phyloP scores from a whole-genome alignment of 495 filamentous ascomycete species.

The Talaromyces stipitatus region DNA sequence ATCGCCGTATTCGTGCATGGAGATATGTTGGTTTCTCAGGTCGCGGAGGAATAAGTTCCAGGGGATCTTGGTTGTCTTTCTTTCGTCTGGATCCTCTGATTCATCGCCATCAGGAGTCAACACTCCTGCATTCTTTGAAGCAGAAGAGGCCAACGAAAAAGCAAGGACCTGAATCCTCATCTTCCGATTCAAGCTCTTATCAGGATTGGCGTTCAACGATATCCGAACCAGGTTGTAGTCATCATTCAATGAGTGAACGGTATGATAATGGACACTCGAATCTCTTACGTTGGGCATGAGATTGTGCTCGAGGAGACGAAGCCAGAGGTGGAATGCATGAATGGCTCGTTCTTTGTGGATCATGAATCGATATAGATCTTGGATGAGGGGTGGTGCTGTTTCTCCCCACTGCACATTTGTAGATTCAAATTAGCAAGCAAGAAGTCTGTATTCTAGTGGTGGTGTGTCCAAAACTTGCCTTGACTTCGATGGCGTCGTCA shows the following conservation, averaged over 20 bases:
- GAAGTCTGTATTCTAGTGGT: too few relatives aligned
- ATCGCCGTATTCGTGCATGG: neutral
- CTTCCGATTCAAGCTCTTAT: neutral
- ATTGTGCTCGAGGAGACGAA: neutral
- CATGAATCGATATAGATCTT: neutral
- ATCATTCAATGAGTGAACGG: neutral
- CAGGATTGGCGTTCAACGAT: neutral
- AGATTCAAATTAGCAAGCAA: too few relatives aligned
- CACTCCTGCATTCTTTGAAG: neutral
- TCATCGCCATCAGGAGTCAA: too few relatives aligned
- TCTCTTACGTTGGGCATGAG: constrained; percentile 1
- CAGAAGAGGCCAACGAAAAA: neutral
- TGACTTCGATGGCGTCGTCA: neutral
- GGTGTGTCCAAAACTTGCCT: neutral
- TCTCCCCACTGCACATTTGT: too few relatives aligned
- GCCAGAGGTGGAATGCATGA: neutral
- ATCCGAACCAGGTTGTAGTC: neutral
- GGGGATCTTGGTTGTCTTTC: neutral
- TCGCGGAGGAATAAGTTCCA: neutral
- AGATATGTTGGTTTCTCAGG: neutral
- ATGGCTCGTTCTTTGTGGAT: neutral
- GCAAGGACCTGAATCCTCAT: neutral
- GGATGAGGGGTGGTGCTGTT: neutral
- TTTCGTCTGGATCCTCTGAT: too few relatives aligned
- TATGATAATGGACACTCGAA: neutral